These are phyloP conservation scores for Cordyceps sp. DNA, from an alignment of 2,329 filamentous ascomycete genomes.

Conservation along the genomic window DNA sequence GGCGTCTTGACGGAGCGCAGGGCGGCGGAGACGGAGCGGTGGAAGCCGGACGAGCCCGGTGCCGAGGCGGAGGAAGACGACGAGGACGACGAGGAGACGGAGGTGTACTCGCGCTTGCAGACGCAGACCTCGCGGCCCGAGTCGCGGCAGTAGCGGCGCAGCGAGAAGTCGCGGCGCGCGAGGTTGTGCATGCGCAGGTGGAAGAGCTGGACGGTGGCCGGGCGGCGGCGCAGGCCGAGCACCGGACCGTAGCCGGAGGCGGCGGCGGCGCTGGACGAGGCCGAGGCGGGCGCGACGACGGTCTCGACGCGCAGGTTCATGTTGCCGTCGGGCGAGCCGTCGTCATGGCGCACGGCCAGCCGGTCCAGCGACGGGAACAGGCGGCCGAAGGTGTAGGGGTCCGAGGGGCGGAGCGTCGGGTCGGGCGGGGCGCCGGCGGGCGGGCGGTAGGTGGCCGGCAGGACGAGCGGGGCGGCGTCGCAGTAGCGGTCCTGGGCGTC, in stretches of 20 bases:
- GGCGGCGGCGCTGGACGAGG: no score
- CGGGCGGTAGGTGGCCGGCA: constrained; percentile 42
- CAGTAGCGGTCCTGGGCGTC: constrained; percentile 38
- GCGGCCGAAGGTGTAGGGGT: constrained; percentile 63
- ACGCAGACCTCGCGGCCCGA: constrained; percentile 89
- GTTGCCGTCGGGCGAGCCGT: constrained; percentile 79
- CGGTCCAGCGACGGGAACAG: constrained; percentile 77
- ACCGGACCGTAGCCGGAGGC: no score
- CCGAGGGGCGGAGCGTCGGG: constrained; percentile 56
- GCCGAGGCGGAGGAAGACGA: constrained; percentile 2
- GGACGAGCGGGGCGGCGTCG: no score
- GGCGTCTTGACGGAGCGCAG: constrained; percentile 25
- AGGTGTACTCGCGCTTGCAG: constrained; percentile 49
- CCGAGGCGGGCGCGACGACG: constrained; percentile 34
- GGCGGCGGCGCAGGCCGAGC: no score
- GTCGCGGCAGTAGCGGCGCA: constrained; percentile 80
- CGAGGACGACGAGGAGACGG: constrained; percentile 1
- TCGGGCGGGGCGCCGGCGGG: constrained; percentile 42
- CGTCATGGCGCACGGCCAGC: constrained; percentile 74
- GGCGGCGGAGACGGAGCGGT: constrained; percentile 24
- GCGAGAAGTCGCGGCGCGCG: constrained; percentile 69
- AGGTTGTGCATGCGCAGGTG: constrained; percentile 92
- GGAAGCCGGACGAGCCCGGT: background rate
- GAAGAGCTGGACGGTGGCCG: constrained; percentile 49
- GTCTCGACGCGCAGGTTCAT: constrained; percentile 92